Percentiles rank a stretch among this genome's conserved stretches.
These are phyloP conservation scores for Umbelopsis sp. DNA, from an alignment of 371 early-diverging fungal species.

Conservation along the genomic window DNA sequence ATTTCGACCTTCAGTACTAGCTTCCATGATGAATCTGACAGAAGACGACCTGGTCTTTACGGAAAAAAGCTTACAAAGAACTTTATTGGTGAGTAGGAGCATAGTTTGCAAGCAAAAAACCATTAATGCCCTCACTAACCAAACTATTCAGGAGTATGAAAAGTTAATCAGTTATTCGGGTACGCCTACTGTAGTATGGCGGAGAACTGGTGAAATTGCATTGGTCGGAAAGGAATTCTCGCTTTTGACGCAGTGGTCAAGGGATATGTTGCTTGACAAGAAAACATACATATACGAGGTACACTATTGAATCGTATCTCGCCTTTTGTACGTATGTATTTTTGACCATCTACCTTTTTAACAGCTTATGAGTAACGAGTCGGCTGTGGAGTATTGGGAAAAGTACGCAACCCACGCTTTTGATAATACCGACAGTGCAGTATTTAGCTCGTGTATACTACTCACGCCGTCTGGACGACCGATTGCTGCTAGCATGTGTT, in stretches of 20 bases:
- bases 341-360: not conserved
- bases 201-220: slow-evolving; percentile 90
- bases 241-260: slow-evolving; percentile 84
- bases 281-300: slow-evolving; percentile 83
- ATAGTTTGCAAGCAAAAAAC: not conserved
- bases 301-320: not conserved
- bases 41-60: slow-evolving; percentile 91
- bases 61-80: slow-evolving; percentile 91
- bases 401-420: slow-evolving; percentile 88
- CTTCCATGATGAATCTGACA: slow-evolving; percentile 87
- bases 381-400: slow-evolving; percentile 93
- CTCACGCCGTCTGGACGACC: slow-evolving; percentile 61
- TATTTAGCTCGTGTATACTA: slow-evolving; percentile 79
- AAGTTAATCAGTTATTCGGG: slow-evolving; percentile 90
- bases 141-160: slow-evolving; percentile 77
- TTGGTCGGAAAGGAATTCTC: slow-evolving; percentile 92
- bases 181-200: slow-evolving; percentile 95
- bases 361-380: slow-evolving; percentile 86
- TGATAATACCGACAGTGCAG: slow-evolving; percentile 83
- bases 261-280: slow-evolving; percentile 71
- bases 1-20: slow-evolving; percentile 90
- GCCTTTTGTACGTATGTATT: slow-evolving; percentile 21
- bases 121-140: slow-evolving; percentile 24
- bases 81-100: slow-evolving; percentile 58
- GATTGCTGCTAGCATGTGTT: slow-evolving; percentile 88